Evolutionary conservation across 2,329 filamentous ascomycete genomes (phyloP).

Genomic region (Fusarium succisae): DNA sequence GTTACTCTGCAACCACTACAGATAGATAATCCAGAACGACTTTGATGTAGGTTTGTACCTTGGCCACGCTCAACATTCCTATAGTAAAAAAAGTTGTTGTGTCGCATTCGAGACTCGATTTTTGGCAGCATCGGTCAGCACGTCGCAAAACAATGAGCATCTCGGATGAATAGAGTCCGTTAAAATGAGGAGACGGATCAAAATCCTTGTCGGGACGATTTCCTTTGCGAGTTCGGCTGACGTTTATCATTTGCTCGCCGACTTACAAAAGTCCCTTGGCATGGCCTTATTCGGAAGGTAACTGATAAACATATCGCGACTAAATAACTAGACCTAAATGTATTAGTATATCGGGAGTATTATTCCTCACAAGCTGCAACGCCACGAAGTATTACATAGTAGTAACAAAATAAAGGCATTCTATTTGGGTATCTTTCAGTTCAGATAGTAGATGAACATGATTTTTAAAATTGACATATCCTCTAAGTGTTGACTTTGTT

Average conservation of each 20-base stretch:
- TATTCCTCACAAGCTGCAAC: background rate
- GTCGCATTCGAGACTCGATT: background rate
- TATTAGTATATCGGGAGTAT: background rate
- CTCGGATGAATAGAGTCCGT: slow-evolving; percentile 8
- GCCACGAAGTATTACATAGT: too few relatives aligned
- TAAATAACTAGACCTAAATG: background rate
- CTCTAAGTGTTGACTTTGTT: background rate
- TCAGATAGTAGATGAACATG: background rate
- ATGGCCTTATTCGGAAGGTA: slow-evolving; percentile 36
- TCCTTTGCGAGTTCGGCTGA: background rate
- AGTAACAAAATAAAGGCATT: background rate
- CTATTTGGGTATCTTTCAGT: slow-evolving; percentile 20
- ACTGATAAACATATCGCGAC: background rate
- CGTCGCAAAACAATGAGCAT: background rate
- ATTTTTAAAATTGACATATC: background rate
- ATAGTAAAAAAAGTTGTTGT: background rate
- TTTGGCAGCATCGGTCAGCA: slow-evolving; percentile 5
- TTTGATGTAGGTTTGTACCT: background rate
- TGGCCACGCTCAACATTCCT: background rate
- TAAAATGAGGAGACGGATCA: background rate
- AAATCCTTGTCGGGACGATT: background rate
- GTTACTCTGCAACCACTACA: background rate
- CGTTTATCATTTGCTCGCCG: background rate
- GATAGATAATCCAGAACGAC: background rate
- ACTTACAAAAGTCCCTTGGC: slow-evolving; percentile 35